Conservation (phyloP, 2,329 filamentous ascomycete species). For the Exophiala spinifera region DNA sequence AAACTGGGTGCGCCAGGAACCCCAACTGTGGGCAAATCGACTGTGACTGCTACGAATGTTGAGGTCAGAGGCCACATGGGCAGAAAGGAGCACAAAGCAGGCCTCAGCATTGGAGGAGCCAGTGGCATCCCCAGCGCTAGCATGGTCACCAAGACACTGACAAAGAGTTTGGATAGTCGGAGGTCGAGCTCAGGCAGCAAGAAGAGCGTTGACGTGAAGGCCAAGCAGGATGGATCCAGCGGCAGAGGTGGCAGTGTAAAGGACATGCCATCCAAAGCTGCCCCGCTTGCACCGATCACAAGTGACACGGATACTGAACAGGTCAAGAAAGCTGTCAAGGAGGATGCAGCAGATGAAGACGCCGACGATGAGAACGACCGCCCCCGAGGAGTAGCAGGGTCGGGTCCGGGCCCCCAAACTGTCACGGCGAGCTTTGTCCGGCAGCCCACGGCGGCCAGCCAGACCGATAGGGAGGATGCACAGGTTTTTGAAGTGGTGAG, state of each 20-base stretch:
- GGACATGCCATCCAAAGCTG: conserved; percentile 13
- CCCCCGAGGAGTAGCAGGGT: not conserved
- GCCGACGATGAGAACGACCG: conserved; percentile 13
- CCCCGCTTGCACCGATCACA: conserved; percentile 21
- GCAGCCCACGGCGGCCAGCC: conserved; percentile 13
- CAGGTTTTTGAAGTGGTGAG: conserved; percentile 48
- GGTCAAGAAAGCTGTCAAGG: conserved; percentile 16
- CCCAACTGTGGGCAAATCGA: conserved; percentile 85
- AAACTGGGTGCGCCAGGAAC: conserved; percentile 90
- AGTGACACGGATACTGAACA: conserved; percentile 34
- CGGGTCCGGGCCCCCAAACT: conserved; percentile 4
- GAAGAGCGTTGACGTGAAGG: conserved; percentile 53
- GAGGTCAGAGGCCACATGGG: conserved; percentile 68
- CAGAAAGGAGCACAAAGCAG: conserved; percentile 24
- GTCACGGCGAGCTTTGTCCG: conserved; percentile 23
- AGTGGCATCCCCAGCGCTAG: conserved; percentile 35
- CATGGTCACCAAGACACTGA: conserved; percentile 72
- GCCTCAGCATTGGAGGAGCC: conserved; percentile 19
- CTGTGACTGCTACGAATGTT: conserved; percentile 81
- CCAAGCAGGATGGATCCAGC: conserved; percentile 10
- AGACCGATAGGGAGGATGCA: conserved; percentile 37
- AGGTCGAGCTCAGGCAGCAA: conserved; percentile 84
- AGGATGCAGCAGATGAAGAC: conserved; percentile 13
- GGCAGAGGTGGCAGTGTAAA: conserved; percentile 14
- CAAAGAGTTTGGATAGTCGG: conserved; percentile 85